Base-by-base conservation (phyloP, 805 yeast species). In the Candida nitratophila region DNA sequence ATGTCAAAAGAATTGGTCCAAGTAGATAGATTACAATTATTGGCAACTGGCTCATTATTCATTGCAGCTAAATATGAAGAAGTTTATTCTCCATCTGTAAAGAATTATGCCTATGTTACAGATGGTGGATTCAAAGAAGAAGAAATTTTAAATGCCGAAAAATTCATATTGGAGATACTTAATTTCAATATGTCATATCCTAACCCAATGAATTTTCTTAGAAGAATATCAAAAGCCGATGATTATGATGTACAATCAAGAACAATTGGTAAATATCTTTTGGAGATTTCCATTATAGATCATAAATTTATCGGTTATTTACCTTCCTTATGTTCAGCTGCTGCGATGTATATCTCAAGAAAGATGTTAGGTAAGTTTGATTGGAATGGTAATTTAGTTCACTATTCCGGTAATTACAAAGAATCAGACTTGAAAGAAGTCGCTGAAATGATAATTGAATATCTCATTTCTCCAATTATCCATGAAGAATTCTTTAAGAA, bases 61-160 rank as follows among this genome's bases (percentile, higher is more conserved):
- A 83, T 88, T 48, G 96, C 96, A 35, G 95, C 96, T 15, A 89
- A 89, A 64, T 86, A 85, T 61, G 96, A 90, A 66, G 97, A 90
- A 66, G 95, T 90, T 24, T 84, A 81, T 59, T 74, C 88, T 11
- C 97, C 96, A 11, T 81, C 90, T 31, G 82, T 90, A 27, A 77
- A 82, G 47, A 86, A 86, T 62, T 90, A 86, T 60, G 86, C 96
- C 3, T 85, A 84, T 59, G 86, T 86, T 46, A 86, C 96, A 22
- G 96, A 86, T 61, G 91, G 91, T 39, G 86, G 88, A 3, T 86
- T 81, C 56, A 74, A 83, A 15, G 89, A 82, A 59, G 85, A 81
- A 43, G 93, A 85, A 55, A 86, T 90, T 43, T 73, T 86, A 50
- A 81, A 76, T 54, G 95, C 95, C 21, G 97, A 90, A 65, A 79